Evolutionary conservation across 2,329 filamentous ascomycete species (phyloP).

Genomic region (Colletotrichum liaoningense): DNA sequence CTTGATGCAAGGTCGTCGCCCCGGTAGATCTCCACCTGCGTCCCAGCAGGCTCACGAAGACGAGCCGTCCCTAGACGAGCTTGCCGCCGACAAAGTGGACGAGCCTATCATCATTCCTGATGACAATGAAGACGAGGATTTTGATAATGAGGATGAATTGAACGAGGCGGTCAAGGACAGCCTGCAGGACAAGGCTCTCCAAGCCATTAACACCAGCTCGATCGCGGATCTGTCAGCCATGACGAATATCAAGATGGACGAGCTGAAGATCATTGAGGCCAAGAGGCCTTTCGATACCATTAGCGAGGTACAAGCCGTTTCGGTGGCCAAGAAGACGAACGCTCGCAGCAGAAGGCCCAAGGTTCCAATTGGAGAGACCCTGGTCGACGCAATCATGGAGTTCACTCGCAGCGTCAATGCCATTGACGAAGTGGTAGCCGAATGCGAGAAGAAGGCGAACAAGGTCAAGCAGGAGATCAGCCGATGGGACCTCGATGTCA

Average conservation of each 20-base stretch:
- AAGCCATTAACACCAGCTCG: slow-evolving; percentile 85
- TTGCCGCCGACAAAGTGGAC: slow-evolving; percentile 46
- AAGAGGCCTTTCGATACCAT: slow-evolving; percentile 80
- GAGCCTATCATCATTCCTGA: slow-evolving; percentile 43
- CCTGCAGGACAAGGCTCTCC: slow-evolving; percentile 67
- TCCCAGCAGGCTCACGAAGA: slow-evolving; percentile 43
- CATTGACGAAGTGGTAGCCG: slow-evolving; percentile 82
- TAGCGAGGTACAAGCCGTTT: slow-evolving; percentile 73
- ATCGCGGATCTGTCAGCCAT: slow-evolving; percentile 84
- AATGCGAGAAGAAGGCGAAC: slow-evolving; percentile 80
- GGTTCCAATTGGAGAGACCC: slow-evolving; percentile 62
- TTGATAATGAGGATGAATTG: slow-evolving; percentile 44
- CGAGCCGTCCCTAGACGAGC: slow-evolving; percentile 31
- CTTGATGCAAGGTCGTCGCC: slow-evolving; percentile 50
- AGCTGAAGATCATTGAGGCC: slow-evolving; percentile 76
- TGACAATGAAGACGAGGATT: slow-evolving; percentile 55
- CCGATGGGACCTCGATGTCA: slow-evolving; percentile 61
- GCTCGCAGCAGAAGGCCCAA: slow-evolving; percentile 54
- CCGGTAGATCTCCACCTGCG: slow-evolving; percentile 34
- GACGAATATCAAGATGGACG: slow-evolving; percentile 77
- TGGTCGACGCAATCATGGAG: slow-evolving; percentile 67
- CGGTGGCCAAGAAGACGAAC: slow-evolving; percentile 60
- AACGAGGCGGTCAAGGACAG: slow-evolving; percentile 39
- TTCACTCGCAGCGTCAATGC: slow-evolving; percentile 86
- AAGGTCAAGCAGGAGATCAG: slow-evolving; percentile 59